Percentiles rank a stretch among this genome's conserved stretches.
These are phyloP conservation scores for Neurospora terricola DNA, from an alignment of 495 filamentous ascomycete species.

Conservation along the genomic window DNA sequence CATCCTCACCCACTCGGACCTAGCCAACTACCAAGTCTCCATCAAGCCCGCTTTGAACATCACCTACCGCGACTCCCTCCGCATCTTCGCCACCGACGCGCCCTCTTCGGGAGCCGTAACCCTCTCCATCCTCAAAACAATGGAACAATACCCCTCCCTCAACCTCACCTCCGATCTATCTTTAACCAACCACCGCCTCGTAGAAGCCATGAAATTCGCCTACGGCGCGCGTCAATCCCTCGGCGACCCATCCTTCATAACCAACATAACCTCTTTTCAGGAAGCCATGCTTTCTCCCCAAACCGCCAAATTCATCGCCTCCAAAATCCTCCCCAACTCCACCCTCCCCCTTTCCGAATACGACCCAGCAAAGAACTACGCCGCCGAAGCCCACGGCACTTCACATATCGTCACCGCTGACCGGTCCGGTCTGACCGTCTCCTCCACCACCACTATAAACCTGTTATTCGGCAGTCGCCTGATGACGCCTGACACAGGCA, in stretches of 20 bases:
- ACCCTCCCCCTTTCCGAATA: constrained; percentile 65
- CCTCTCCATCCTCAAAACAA: constrained; percentile 63
- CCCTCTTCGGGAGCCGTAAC: constrained; percentile 67
- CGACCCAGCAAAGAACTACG: constrained; percentile 40
- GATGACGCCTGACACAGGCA: constrained; percentile 68
- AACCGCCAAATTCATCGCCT: constrained; percentile 47
- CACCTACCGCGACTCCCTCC: constrained; percentile 55
- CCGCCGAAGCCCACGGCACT: constrained; percentile 51
- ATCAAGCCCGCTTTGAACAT: constrained; percentile 54
- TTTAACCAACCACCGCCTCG: constrained; percentile 63
- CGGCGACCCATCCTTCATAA: constrained; percentile 68
- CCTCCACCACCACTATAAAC: constrained; percentile 75
- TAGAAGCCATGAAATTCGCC: constrained; percentile 79
- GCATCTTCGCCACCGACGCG: constrained; percentile 55
- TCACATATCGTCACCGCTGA: constrained; percentile 68
- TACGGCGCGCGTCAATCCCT: constrained; percentile 63
- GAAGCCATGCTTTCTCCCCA: constrained; percentile 49
- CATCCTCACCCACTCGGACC: constrained; percentile 72
- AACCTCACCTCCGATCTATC: constrained; percentile 18
- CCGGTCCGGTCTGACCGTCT: constrained; percentile 55
- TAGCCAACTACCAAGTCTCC: constrained; percentile 56
- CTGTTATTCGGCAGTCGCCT: constrained; percentile 69
- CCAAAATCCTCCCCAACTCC: constrained; percentile 56
- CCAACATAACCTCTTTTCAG: constrained; percentile 39
- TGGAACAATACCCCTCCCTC: constrained; percentile 55